Evolutionary conservation across 176 grass and related monocot genomes (phyloP).

Genomic region (Microstegium vimineum): DNA sequence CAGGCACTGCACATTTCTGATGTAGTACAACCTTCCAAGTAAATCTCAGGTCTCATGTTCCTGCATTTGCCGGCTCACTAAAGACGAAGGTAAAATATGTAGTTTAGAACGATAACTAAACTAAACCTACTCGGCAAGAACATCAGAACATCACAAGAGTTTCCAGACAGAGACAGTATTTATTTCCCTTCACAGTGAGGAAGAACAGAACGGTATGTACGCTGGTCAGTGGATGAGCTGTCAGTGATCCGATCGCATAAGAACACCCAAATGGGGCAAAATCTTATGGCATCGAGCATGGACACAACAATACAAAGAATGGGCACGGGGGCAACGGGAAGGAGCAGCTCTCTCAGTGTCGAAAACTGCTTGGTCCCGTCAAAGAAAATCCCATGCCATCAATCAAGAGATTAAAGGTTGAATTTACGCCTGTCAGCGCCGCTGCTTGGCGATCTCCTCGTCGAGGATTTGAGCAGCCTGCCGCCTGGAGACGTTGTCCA

Average conservation of each 20-base stretch:
- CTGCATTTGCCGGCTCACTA: not conserved
- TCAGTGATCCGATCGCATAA: not conserved
- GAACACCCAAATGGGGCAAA: not conserved
- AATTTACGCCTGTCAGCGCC: constrained; percentile 27
- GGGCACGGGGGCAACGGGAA: constrained; percentile 2
- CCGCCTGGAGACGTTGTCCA: constrained; percentile 35
- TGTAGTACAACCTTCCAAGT: not conserved
- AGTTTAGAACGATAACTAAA: not conserved
- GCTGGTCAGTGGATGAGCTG: not conserved
- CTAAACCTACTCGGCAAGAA: not conserved
- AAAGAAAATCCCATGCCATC: constrained; percentile 28
- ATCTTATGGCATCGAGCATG: constrained; percentile 1
- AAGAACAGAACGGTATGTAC: constrained; percentile 8
- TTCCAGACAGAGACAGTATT: not conserved
- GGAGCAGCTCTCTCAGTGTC: constrained; percentile 11
- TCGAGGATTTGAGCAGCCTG: constrained; percentile 39
- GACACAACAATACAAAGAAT: constrained; percentile 17
- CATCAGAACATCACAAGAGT: not conserved
- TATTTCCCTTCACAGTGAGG: not conserved
- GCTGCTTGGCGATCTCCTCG: constrained; percentile 45
- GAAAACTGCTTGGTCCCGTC: constrained; percentile 14
- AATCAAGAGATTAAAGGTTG: constrained; percentile 7
- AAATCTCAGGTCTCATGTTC: not conserved
- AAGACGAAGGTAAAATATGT: not conserved
- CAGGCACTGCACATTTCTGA: not conserved